Evolutionary conservation across 2,329 filamentous ascomycete species (phyloP).

Genomic region (Phialophora macrospora): DNA sequence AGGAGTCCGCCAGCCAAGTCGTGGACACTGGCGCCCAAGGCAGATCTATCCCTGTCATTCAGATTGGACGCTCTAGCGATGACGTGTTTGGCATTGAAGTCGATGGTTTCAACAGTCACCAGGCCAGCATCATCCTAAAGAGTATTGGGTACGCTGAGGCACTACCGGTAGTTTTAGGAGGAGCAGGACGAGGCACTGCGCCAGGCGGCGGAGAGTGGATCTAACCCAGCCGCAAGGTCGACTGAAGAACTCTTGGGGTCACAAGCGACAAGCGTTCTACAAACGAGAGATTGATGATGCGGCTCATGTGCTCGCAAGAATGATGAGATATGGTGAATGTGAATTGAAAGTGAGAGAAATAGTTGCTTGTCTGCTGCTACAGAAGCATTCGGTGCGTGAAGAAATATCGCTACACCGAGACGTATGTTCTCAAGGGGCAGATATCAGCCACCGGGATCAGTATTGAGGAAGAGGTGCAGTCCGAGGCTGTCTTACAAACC

Average conservation of each 20-base stretch:
- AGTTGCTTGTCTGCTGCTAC: background rate
- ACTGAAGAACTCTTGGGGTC: no score
- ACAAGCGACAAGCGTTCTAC: background rate
- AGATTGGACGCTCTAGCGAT: constrained; percentile 18
- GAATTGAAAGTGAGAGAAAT: background rate
- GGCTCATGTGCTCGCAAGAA: background rate
- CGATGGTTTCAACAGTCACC: background rate
- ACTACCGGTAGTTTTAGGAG: constrained; percentile 3
- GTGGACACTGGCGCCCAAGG: background rate
- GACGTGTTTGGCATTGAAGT: constrained; percentile 22
- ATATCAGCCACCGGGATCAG: background rate
- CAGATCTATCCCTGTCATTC: constrained; percentile 16
- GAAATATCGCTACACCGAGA: background rate
- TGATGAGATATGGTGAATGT: constrained; percentile 1
- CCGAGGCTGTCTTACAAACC: background rate
- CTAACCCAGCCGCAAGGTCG: constrained; percentile 9
- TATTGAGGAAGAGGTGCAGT: background rate
- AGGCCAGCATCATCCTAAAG: constrained; percentile 7
- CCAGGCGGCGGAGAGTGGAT: constrained; percentile 33
- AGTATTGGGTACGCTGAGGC: constrained; percentile 2
- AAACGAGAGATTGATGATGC: background rate
- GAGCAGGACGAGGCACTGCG: constrained; percentile 21
- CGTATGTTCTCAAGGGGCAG: background rate
- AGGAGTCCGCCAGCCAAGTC: background rate
- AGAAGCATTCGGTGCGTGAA: background rate